Percentiles rank a stretch among this genome's conserved stretches.
Evolutionary conservation across 768 basidiomycete genomes (phyloP).

Genomic region (Lanmaoa pseudosensibilis): DNA sequence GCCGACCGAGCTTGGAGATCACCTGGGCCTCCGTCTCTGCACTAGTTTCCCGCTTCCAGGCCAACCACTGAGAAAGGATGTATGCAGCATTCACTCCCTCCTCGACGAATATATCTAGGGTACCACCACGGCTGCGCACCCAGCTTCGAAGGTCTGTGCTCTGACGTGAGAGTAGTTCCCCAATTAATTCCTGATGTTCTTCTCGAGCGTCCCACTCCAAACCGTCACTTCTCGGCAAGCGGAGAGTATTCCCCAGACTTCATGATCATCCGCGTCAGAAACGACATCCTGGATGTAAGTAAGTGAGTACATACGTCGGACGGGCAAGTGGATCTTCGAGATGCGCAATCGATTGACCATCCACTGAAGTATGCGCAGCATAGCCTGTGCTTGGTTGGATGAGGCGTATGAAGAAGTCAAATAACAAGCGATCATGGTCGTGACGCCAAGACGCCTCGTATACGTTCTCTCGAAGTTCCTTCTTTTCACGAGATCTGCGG

Average conservation of each 20-base stretch:
- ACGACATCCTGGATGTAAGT: neutral
- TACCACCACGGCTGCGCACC: neutral
- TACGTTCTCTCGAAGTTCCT: neutral
- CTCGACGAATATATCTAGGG: neutral
- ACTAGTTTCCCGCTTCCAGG: neutral
- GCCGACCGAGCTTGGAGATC: neutral
- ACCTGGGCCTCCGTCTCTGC: neutral
- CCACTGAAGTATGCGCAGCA: no score
- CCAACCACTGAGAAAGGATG: neutral
- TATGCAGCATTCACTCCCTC: neutral
- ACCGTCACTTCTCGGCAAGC: neutral
- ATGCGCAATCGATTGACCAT: neutral
- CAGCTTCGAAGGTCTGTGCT: neutral
- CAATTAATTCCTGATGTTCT: neutral
- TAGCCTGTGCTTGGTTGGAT: neutral
- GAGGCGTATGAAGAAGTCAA: conserved; percentile 10
- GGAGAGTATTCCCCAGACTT: conserved; percentile 3
- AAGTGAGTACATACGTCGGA: conserved; percentile 2
- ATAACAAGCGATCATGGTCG: conserved; percentile 11
- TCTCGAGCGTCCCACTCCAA: neutral
- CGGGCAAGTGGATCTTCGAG: conserved; percentile 3
- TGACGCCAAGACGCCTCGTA: conserved; percentile 6
- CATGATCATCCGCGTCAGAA: neutral
- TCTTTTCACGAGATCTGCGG: conserved; percentile 8
- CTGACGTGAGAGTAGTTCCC: rapidly evolving